Base-by-base conservation (phyloP, 106 monocot species). In the Dioscorea alata region DNA sequence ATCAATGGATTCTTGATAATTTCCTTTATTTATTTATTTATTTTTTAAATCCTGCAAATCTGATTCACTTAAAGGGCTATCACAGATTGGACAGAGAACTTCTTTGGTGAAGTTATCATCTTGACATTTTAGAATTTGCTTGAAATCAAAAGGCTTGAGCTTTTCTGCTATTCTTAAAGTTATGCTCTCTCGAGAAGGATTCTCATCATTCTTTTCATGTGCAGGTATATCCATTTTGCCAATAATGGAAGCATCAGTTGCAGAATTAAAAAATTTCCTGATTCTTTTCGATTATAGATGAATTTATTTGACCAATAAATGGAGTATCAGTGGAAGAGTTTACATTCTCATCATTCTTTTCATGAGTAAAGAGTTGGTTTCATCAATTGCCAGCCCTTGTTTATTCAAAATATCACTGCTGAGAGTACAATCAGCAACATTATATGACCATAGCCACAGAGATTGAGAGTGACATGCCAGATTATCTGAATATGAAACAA, bases 121-220 rank as follows among this genome's bases (percentile, higher is more conserved):
- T 71, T 70, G 0, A 66, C 18, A 69, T 75, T 78, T 73, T 85
- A 82, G 53, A 93, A 85, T 59, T 80, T 92, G 23, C 68, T 93
- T 99, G 64, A 99, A 99, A 73, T 34, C 48, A 65, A 99, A 99
- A 13, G 93, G 87, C 24, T 67, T 93, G 4, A 99, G 78, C 75
- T 99, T 99, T 59, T 87, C 92, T 57, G 85, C 97, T 79, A 92
- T 99, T 81, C 93, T 82, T 22, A 99, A 76, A 48, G 93, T 90
- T 14, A 92, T 99, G 13, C 86, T 82, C 52, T 90, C 85, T 68
- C 93, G 77, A 79, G 97, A 89, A 72, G 97, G 97, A 61, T 99
- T 99, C 24, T 99, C 97, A 70, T 87, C 87, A n/a, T n/a, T n/a
- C n/a, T n/a, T n/a, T n/a, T n/a, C n/a, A n/a, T n/a, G n/a, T n/a